A percentile compares a stretch with the other conserved stretches of the same genome.
phyloP scores from a whole-genome alignment of 2,329 filamentous ascomycete genomes.

The Epichloe typhina region DNA sequence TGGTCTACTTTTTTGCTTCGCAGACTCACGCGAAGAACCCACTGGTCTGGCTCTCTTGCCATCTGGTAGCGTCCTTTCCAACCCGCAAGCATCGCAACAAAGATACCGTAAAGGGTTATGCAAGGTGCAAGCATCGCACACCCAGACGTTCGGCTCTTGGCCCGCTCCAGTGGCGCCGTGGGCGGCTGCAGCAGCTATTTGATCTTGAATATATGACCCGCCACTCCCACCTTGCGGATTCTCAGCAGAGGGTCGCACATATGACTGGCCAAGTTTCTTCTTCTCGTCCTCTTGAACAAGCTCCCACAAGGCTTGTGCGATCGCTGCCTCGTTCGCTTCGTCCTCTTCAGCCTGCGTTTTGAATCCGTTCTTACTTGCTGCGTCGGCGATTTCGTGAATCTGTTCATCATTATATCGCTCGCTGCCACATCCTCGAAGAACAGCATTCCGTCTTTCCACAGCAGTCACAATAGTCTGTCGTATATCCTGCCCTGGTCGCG shows the following conservation, averaged over 20 bases:
- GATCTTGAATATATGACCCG: slow-evolving; percentile 17
- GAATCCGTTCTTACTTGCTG: slow-evolving; percentile 59
- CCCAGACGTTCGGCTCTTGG: slow-evolving; percentile 27
- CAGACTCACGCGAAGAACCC: neutral
- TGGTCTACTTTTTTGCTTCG: slow-evolving; percentile 8
- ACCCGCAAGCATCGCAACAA: slow-evolving; percentile 44
- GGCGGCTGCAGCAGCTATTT: neutral
- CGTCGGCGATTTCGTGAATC: slow-evolving; percentile 49
- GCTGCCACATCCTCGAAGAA: slow-evolving; percentile 63
- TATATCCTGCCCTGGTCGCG: slow-evolving; percentile 49
- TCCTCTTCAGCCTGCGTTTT: slow-evolving; percentile 77
- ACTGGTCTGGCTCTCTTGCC: slow-evolving; percentile 7
- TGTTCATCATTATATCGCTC: slow-evolving; percentile 52
- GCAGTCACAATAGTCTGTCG: slow-evolving; percentile 60
- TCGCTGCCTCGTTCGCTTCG: slow-evolving; percentile 76
- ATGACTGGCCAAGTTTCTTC: slow-evolving; percentile 38
- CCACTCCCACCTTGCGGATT: slow-evolving; percentile 10
- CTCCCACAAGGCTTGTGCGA: slow-evolving; percentile 75
- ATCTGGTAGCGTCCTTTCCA: slow-evolving; percentile 19
- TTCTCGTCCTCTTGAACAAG: slow-evolving; percentile 64
- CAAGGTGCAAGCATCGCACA: slow-evolving; percentile 42
- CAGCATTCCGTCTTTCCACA: slow-evolving; percentile 52
- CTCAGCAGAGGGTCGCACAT: slow-evolving; percentile 33
- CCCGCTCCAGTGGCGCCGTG: neutral
- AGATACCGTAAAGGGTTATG: slow-evolving; percentile 37